These are phyloP conservation scores for Fusarium nematophilum DNA, from an alignment of 2,329 filamentous ascomycete species.

Conservation along the genomic window DNA sequence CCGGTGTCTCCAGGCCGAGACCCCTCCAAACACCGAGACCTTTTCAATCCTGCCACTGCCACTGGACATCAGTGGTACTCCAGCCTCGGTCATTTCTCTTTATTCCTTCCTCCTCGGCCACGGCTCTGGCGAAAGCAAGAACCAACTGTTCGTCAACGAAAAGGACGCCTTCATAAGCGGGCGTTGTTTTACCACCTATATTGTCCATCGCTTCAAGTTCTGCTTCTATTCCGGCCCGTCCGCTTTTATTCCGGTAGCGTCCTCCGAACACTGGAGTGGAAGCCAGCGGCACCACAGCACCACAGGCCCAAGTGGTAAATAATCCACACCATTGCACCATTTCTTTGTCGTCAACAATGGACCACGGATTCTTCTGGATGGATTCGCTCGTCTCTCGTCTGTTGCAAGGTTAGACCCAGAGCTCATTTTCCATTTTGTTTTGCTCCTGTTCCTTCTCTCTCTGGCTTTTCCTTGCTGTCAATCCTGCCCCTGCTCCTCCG, in stretches of 20 bases:
- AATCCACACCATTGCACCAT: conserved; percentile 27
- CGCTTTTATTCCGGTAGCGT: not conserved
- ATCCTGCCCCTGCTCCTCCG: too few species aligned
- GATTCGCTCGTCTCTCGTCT: conserved; percentile 36
- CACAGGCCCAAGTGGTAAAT: conserved; percentile 14
- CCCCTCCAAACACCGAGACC: not conserved
- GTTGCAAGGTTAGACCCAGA: conserved; percentile 46
- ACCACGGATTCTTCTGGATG: conserved; percentile 38
- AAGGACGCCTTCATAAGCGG: too few species aligned
- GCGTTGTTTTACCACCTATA: too few species aligned
- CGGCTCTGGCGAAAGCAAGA: too few species aligned
- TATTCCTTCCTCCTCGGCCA: too few species aligned
- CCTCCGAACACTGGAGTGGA: too few species aligned
- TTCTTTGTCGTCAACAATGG: conserved; percentile 36
- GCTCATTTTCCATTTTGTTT: not conserved
- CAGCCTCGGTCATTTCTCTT: too few species aligned
- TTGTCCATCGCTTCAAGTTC: too few species aligned
- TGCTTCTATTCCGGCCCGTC: not conserved
- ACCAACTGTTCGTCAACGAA: too few species aligned
- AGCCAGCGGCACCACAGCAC: conserved; percentile 8
- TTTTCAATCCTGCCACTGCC: too few species aligned
- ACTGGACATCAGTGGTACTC: too few species aligned
- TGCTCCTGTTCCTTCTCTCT: not conserved
- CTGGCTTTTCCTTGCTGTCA: too few species aligned
- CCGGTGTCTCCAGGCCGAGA: not conserved